Evolutionary conservation across 352 stramenopile genomes (phyloP), one percentile per base, ranked within the genome.

Genomic region (Pythium dissimile): DNA sequence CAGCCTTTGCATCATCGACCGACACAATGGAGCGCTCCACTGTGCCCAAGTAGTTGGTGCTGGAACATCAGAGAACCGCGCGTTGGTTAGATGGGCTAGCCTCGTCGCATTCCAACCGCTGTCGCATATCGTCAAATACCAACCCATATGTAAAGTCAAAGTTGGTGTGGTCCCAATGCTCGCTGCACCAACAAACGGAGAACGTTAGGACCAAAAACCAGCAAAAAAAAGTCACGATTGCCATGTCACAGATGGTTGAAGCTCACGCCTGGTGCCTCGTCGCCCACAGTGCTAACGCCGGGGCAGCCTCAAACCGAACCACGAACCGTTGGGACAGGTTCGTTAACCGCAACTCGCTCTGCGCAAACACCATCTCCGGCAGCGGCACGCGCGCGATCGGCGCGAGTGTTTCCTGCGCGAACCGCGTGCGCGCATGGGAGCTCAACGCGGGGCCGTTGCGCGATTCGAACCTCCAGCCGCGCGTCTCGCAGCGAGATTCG

Each of bases 61-160:
- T 80, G 35, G n/a, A 39, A n/a, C n/a, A n/a, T n/a, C n/a, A n/a
- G n/a, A n/a, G n/a, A n/a, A n/a, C n/a, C n/a, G n/a, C n/a, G n/a
- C n/a, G n/a, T n/a, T n/a, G n/a, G n/a, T n/a, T n/a, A n/a, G n/a
- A n/a, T n/a, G n/a, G n/a, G n/a, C n/a, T n/a, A 20, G 5, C 2
- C 38, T 45, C 38, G 2, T 24, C 12, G n/a, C 18, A 45, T 11
- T 5, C 38, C 1, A n/a, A 2, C 10, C 18, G n/a, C n/a, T n/a
- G n/a, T n/a, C n/a, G n/a, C n/a, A n/a, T n/a, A n/a, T n/a, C n/a
- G n/a, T n/a, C n/a, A 41, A 41, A 16, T 31, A 38, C 53, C 28
- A 50, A 83, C 72, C 72, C 72, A 72, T 85, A 88, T 13, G 73
- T 84, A 51, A 80, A 85, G 53, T 86, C 77, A 60, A 77, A 84